A percentile compares a stretch with the other conserved stretches of the same genome.
These are phyloP conservation scores for Hypoxylon fragiforme DNA, from an alignment of 495 filamentous ascomycete genomes.

Conservation along the genomic window DNA sequence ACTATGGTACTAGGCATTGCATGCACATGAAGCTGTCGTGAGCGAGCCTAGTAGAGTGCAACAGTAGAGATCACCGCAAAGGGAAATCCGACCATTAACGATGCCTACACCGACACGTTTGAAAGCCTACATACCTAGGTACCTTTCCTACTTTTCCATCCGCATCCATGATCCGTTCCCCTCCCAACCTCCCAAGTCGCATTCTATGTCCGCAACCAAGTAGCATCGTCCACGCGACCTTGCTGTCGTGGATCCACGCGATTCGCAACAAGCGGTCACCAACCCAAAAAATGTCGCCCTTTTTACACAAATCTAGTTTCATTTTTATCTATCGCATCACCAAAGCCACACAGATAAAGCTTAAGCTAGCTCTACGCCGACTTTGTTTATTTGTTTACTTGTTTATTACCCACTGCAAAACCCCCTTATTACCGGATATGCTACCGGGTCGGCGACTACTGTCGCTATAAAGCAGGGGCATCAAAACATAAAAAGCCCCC, in stretches of 20 bases:
- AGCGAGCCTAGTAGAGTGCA: conserved; percentile 23
- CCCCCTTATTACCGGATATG: neutral
- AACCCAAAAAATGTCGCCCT: conserved; percentile 7
- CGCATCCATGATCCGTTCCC: conserved; percentile 22
- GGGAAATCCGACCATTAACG: conserved; percentile 18
- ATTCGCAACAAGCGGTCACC: conserved; percentile 36
- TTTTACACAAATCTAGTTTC: conserved; percentile 1
- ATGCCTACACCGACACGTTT: conserved; percentile 36
- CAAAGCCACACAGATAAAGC: conserved; percentile 13
- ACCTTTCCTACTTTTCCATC: conserved; percentile 26
- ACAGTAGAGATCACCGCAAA: conserved; percentile 16
- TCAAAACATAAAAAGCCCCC: neutral
- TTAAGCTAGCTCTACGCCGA: too few species aligned
- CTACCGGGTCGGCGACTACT: neutral
- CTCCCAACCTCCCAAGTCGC: conserved; percentile 8
- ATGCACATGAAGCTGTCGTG: conserved; percentile 19
- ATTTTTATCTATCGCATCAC: conserved; percentile 8
- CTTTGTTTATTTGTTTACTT: too few species aligned
- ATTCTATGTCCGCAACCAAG: conserved; percentile 26
- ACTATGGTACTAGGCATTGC: conserved; percentile 19
- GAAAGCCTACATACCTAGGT: conserved; percentile 7
- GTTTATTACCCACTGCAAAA: neutral
- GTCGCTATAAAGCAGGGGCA: neutral
- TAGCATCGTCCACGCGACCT: conserved; percentile 33
- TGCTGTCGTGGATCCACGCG: conserved; percentile 29